Base-by-base conservation (phyloP, 176 grass and related monocot species). In the Oryza glumipatula region DNA sequence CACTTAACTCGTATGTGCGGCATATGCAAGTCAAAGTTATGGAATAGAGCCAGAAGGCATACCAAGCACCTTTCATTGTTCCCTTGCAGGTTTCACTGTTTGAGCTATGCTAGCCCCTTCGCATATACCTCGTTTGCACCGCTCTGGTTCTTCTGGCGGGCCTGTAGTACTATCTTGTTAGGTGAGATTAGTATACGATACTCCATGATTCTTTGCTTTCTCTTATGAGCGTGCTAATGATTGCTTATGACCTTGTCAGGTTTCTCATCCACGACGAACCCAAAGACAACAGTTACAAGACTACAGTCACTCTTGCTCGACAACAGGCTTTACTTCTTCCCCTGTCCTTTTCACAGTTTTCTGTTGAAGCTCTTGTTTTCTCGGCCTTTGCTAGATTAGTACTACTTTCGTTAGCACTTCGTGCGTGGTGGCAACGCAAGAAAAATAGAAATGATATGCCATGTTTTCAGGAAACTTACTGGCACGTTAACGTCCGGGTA, bases 241-340 rank as follows among this genome's bases (percentile, higher is more conserved):
- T 47, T 71, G 65, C 21, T 72, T 15, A 65, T 77, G 44, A 28
- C 52, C 4, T 38, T 63, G 49, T n/a, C 73, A 78, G 80, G 80
- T 83, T 16, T 82, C 39, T 71, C 79, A 7, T 61, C 67, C 52
- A 48, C 21, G 79, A 72, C 23, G 79, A 39, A 39, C 21, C 13
- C 56, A 7, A 71, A 71, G 13, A 39, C 76, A 65, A 5, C 8
- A 3, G 35, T 84, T 74, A 36, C 5, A 38, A 38, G 4, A 38
- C 36, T 74, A n/a, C 21, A 48, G 15, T 48, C 7, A 52, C 30
- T 19, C 54, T 32, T 77, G n/a, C 51, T 77, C 54, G 21, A 73
- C 15, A 5, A 32, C 11, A 65, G 41, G 67, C 21, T 39, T 60
- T 44, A 32, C 70, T 46, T 83, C 79, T 23, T 39, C 4, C 64